Conservation (phyloP, 1,139 yeast genomes). For the Lizanozyma gosingica region DNA sequence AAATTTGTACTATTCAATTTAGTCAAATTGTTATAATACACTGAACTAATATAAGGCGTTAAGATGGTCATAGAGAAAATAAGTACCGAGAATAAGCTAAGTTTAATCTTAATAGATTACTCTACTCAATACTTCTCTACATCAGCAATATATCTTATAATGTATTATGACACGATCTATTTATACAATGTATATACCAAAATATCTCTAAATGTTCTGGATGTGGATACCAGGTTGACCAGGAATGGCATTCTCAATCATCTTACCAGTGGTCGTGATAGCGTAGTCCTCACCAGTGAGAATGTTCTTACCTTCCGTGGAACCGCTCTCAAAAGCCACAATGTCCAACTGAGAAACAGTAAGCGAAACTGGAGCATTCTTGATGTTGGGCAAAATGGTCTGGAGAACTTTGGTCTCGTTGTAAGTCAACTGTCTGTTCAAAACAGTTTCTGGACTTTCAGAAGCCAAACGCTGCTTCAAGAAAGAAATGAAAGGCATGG, state of each 20-base stretch:
- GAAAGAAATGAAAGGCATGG: slow-evolving; percentile 91
- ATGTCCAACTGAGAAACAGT: slow-evolving; percentile 46
- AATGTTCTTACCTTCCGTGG: slow-evolving; percentile 53
- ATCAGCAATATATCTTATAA: no score
- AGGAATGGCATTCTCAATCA: slow-evolving; percentile 78
- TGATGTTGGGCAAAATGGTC: slow-evolving; percentile 44
- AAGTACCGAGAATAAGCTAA: no score
- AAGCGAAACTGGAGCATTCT: slow-evolving; percentile 59
- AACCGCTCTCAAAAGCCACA: slow-evolving; percentile 53
- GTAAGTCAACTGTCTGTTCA: slow-evolving; percentile 79
- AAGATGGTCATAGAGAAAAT: no score
- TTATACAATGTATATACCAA: no score
- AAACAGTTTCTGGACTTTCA: slow-evolving; percentile 68
- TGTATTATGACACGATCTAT: no score
- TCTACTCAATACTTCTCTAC: no score
- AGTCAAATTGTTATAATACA: no score
- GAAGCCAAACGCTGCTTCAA: slow-evolving; percentile 68
- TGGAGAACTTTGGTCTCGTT: slow-evolving; percentile 62
- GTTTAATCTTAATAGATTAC: no score
- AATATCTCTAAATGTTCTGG: slow-evolving; percentile 36
- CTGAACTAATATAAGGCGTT: no score
- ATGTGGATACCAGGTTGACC: slow-evolving; percentile 87
- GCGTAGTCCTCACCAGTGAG: slow-evolving; percentile 64
- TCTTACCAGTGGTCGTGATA: slow-evolving; percentile 54
- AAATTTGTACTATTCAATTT: no score